A percentile compares a stretch with the other conserved stretches of the same genome.
These are phyloP conservation scores for Eucalyptus melliodora DNA, from an alignment of 345 rosid genomes.

Conservation along the genomic window DNA sequence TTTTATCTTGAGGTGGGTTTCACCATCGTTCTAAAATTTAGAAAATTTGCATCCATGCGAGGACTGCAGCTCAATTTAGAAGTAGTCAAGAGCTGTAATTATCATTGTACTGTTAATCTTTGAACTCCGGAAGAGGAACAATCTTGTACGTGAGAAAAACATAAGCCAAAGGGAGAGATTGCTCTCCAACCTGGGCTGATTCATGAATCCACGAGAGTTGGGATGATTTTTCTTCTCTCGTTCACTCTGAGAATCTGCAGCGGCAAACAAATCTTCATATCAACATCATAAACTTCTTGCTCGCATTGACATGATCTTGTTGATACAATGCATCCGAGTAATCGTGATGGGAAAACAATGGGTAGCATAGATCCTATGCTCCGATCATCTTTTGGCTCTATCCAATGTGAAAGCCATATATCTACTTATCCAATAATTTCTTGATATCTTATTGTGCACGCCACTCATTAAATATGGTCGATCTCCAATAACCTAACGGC, in stretches of 20 bases:
- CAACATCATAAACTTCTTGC: not conserved
- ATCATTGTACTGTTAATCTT: not conserved
- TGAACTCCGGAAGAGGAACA: not conserved
- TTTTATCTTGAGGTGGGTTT: not conserved
- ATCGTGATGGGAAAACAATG: not conserved
- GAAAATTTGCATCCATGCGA: not conserved
- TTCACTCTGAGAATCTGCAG: not conserved
- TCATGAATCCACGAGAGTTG: not conserved
- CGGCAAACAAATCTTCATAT: not conserved
- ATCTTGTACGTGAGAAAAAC: not conserved
- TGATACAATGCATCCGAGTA: not conserved
- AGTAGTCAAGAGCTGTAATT: not conserved
- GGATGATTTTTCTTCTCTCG: not conserved
- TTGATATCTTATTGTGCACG: not conserved
- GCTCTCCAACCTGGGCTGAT: not conserved
- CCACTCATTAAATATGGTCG: not conserved
- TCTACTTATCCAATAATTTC: not conserved
- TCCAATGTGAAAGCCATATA: not conserved
- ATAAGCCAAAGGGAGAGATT: not conserved
- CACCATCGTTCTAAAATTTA: not conserved
- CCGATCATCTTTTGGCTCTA: not conserved
- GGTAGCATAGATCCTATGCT: not conserved
- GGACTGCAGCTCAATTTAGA: not conserved
- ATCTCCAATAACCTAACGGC: not conserved
- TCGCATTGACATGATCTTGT: not conserved